Conservation (phyloP, 2,329 filamentous ascomycete genomes). For the Talaromyces sp. region DNA sequence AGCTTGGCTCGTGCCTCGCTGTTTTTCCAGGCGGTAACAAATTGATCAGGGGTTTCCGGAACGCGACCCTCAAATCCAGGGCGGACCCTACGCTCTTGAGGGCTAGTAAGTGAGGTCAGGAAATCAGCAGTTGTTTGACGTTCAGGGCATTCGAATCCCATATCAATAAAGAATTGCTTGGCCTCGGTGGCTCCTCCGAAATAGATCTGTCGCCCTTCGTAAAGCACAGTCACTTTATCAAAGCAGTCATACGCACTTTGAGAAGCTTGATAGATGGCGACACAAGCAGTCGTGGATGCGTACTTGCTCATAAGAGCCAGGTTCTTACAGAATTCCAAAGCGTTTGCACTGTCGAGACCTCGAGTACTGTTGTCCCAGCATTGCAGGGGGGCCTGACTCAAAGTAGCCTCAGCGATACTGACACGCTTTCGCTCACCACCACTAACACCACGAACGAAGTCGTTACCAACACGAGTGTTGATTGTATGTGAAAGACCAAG, state of each 20-base stretch:
- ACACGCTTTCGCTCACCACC: constrained; percentile 62
- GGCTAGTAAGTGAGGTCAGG: constrained; percentile 66
- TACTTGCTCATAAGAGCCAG: constrained; percentile 51
- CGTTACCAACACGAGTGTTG: constrained; percentile 49
- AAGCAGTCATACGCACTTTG: constrained; percentile 57
- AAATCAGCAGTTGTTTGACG: constrained; percentile 71
- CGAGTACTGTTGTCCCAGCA: constrained; percentile 51
- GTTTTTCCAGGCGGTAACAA: constrained; percentile 56
- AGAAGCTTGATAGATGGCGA: constrained; percentile 56
- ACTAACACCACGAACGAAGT: constrained; percentile 60
- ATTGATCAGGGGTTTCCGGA: constrained; percentile 68
- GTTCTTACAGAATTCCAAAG: constrained; percentile 55
- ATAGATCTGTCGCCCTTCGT: constrained; percentile 74
- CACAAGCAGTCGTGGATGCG: constrained; percentile 47
- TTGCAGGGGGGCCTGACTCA: constrained; percentile 47
- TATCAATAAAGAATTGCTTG: constrained; percentile 62
- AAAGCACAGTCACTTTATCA: constrained; percentile 69
- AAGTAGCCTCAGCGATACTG: constrained; percentile 54
- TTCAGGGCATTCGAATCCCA: constrained; percentile 67
- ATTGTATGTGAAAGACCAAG: constrained; percentile 51
- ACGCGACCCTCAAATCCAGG: constrained; percentile 61
- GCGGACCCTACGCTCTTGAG: constrained; percentile 55
- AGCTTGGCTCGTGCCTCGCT: constrained; percentile 47
- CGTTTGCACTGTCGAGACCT: constrained; percentile 54
- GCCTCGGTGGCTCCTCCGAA: constrained; percentile 63